Evolutionary conservation across 129 eudicot species (phyloP).

Genomic region (Arctium lappa): DNA sequence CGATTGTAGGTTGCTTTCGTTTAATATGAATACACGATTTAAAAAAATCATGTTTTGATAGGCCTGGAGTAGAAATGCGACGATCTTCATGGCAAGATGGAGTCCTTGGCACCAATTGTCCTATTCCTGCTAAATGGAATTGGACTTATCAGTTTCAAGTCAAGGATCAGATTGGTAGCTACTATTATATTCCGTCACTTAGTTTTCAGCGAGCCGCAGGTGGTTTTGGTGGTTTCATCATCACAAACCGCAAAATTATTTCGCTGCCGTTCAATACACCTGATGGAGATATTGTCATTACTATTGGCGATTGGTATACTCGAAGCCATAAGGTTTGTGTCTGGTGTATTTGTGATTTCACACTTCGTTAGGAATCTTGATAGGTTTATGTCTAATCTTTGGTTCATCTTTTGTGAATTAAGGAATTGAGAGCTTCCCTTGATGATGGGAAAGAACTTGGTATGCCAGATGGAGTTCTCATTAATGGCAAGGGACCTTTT

Average conservation of each 20-base stretch:
- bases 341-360: background rate
- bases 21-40: background rate
- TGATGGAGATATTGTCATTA: constrained; percentile 74
- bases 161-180: constrained; percentile 96
- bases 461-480: constrained; percentile 96
- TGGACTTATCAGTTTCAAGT: constrained; percentile 94
- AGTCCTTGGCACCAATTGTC: constrained; percentile 90
- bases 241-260: constrained; percentile 57
- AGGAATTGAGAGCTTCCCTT: constrained; percentile 67
- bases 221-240: constrained; percentile 76
- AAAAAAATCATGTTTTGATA: constrained; percentile 11
- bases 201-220: constrained; percentile 90
- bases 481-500: constrained; percentile 96
- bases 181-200: constrained; percentile 76
- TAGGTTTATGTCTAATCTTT: background rate
- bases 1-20: background rate
- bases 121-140: constrained; percentile 75
- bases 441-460: constrained; percentile 80
- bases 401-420: background rate
- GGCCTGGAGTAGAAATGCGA: constrained; percentile 94
- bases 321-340: constrained; percentile 63
- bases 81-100: constrained; percentile 97
- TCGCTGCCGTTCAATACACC: constrained; percentile 68
- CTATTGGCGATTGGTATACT: constrained; percentile 94
- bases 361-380: background rate